These are phyloP conservation scores for Escallonia rubra DNA, from an alignment of 129 eudicot genomes.

Conservation along the genomic window DNA sequence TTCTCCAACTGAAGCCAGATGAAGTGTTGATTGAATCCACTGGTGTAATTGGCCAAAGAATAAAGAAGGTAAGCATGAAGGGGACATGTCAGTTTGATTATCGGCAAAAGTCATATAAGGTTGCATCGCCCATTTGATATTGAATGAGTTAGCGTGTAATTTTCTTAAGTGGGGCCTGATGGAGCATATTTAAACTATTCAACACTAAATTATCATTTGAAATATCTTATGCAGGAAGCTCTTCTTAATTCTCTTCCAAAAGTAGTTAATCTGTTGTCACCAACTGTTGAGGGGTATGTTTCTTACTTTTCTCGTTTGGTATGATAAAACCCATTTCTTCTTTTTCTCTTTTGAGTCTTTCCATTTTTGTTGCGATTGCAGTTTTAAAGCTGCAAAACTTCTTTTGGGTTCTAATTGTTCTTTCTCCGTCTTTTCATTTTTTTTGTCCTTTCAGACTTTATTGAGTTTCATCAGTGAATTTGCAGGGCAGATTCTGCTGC, in stretches of 20 bases:
- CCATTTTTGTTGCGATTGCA: not conserved
- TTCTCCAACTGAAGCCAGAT: conserved; percentile 66
- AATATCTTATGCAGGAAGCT: conserved; percentile 56
- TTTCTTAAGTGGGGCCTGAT: no score
- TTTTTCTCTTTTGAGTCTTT: not conserved
- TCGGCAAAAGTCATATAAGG: no score
- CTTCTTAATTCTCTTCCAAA: conserved; percentile 82
- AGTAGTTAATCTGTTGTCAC: conserved; percentile 57
- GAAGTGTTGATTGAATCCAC: conserved; percentile 93
- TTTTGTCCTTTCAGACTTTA: not conserved
- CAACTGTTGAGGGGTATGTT: conserved; percentile 63
- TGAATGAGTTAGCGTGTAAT: no score
- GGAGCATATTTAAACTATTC: no score
- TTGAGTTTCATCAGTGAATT: conserved; percentile 14
- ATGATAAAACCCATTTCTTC: not conserved
- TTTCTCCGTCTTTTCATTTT: not conserved
- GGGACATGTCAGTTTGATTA: not conserved
- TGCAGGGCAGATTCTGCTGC: conserved; percentile 94
- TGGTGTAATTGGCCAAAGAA: conserved; percentile 93
- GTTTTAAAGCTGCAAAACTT: not conserved
- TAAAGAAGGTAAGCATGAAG: conserved; percentile 62
- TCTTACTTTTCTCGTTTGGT: not conserved
- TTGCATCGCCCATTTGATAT: no score
- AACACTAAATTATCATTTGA: not conserved
- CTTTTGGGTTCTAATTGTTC: not conserved